Base-by-base conservation (phyloP, 352 stramenopile genomes). In the Pythium graminicola region DNA sequence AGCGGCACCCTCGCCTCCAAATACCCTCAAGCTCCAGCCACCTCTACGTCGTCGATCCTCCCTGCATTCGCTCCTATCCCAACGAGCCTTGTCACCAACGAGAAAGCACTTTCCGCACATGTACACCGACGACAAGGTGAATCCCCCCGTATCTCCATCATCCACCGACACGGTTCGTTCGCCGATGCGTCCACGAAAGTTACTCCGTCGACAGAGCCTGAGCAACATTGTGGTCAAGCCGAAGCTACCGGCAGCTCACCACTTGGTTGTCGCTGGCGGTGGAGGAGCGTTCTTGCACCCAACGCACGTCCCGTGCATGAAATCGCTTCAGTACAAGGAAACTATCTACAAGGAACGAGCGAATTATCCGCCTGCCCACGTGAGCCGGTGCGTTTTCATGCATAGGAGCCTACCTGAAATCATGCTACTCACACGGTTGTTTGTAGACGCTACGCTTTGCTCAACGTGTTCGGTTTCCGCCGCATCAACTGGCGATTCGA, bases 401-500 rank as follows among this genome's bases (percentile, higher is more conserved):
- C n/a, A n/a, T n/a, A n/a, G n/a, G n/a, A n/a, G n/a, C n/a, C n/a
- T n/a, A n/a, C n/a, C n/a, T n/a, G n/a, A n/a, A n/a, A n/a, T n/a
- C n/a, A n/a, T n/a, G n/a, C n/a, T n/a, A n/a, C n/a, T n/a, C n/a
- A n/a, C n/a, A n/a, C n/a, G n/a, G n/a, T 4, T 31, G 29, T 32
- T 36, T 26, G 1, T 61, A 94, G 81, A 59, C 83, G 81, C 33
- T 92, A 92, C 28, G 73, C 83, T 10, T 45, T 94, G 31, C 58
- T 94, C 24, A 94, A 92, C 39, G 81, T 92, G 13, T 77, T 94
- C 47, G 83, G 82, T 36, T 97, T 97, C 67, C 86, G 89, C 2
- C 90, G 86, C 43, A 86, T 95, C 50, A 97, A 97, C 59, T 97
- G 91, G 91, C 73, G 87, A 20, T 95, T 97, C 40, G 91, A 97